Evolutionary conservation across 1,284 basidiomycete genomes (phyloP).

Genomic region (Cryptococcus sp.): DNA sequence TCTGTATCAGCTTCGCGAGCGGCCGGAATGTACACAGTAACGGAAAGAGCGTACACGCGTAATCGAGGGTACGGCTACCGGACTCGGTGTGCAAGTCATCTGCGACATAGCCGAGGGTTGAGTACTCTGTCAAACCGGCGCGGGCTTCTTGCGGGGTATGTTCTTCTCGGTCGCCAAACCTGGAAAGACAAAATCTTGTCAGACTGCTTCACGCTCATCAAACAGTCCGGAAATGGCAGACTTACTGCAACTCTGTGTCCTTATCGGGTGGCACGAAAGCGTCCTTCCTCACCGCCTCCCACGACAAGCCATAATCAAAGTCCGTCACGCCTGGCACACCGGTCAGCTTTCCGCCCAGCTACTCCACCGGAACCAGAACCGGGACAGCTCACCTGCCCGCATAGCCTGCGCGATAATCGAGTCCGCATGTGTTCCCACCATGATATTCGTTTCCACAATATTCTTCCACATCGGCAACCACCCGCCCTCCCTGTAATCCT

Average conservation of each 20-base stretch:
- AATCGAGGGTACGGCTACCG: constrained; percentile 71
- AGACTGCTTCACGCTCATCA: background rate
- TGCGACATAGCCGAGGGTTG: constrained; percentile 69
- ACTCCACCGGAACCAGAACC: background rate
- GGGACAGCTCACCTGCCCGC: constrained; percentile 47
- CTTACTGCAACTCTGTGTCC: constrained; percentile 60
- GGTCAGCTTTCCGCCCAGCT: constrained; percentile 13
- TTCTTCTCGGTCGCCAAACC: constrained; percentile 73
- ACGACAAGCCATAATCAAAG: constrained; percentile 65
- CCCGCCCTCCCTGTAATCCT: constrained; percentile 70
- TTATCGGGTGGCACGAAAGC: constrained; percentile 59
- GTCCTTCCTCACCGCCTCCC: constrained; percentile 72
- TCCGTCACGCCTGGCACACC: constrained; percentile 52
- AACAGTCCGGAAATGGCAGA: background rate
- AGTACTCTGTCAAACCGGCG: constrained; percentile 69
- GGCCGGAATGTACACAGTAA: background rate
- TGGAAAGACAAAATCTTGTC: constrained; percentile 26
- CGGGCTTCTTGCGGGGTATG: constrained; percentile 76
- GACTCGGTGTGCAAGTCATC: constrained; percentile 74
- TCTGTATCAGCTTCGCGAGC: constrained; percentile 2
- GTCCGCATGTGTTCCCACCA: constrained; percentile 74
- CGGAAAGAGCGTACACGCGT: constrained; percentile 60
- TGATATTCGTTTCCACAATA: constrained; percentile 59
- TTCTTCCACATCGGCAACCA: constrained; percentile 92
- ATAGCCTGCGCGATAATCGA: constrained; percentile 75